phyloP scores from a whole-genome alignment of 371 early-diverging fungal genomes.

The Lichtheimia hyalospora region DNA sequence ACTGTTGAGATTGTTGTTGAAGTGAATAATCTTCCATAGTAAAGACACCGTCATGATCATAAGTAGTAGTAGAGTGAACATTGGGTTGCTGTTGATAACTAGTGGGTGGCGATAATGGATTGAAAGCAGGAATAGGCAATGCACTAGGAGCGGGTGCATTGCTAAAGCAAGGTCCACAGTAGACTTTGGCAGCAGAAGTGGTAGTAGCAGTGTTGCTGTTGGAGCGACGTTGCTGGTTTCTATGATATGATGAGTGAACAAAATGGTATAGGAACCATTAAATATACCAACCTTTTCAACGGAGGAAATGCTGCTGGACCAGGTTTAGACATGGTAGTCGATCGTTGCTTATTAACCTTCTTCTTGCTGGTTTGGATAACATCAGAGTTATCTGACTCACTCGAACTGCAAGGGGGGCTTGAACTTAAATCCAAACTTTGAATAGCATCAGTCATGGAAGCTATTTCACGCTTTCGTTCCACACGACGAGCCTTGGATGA shows the following conservation, averaged over 20 bases:
- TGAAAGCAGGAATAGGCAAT: slow-evolving; percentile 69
- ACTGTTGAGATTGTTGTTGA: slow-evolving; percentile 39
- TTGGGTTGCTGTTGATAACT: neutral
- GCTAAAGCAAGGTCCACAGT: slow-evolving; percentile 81
- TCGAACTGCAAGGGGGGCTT: slow-evolving; percentile 5
- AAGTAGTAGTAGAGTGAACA: neutral
- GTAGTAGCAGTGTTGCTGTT: neutral
- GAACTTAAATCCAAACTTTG: slow-evolving; percentile 2
- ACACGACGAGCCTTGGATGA: slow-evolving; percentile 18
- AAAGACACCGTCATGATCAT: slow-evolving; percentile 21
- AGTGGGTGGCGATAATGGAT: slow-evolving; percentile 14
- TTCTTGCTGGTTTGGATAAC: neutral
- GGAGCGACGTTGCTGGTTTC: neutral
- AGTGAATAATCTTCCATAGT: slow-evolving; percentile 13
- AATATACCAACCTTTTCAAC: neutral
- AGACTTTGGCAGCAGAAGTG: slow-evolving; percentile 35
- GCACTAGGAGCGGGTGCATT: slow-evolving; percentile 77
- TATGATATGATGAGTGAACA: neutral
- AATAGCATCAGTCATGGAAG: slow-evolving; percentile 16
- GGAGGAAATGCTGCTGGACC: neutral
- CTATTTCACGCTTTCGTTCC: slow-evolving; percentile 16
- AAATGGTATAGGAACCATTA: too few species aligned
- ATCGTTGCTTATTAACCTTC: neutral
- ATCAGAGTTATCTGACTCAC: slow-evolving; percentile 5
- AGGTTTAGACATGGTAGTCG: slow-evolving; percentile 2